These are phyloP conservation scores for Stylosanthes scabra DNA, from an alignment of 331 rosid genomes.

Conservation along the genomic window DNA sequence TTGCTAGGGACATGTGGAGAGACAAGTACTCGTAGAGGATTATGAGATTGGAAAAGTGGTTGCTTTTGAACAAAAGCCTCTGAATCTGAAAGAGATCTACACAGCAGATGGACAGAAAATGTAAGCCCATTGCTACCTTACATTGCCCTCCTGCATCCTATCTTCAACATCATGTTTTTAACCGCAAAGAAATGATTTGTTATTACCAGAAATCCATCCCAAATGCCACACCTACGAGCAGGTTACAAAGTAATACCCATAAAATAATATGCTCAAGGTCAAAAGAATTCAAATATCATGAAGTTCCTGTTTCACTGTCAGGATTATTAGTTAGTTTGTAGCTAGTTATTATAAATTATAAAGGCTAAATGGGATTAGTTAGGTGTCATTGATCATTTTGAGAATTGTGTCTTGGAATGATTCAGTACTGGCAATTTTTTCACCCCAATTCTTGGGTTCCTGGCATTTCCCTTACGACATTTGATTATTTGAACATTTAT, in stretches of 20 bases:
- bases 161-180: neutral
- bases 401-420: too few species aligned
- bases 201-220: constrained; percentile 1
- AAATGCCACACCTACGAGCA: constrained; percentile 25
- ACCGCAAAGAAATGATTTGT: neutral
- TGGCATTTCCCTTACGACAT: too few species aligned
- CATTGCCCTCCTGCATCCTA: constrained; percentile 9
- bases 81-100: constrained; percentile 81
- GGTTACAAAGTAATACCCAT: constrained; percentile 7
- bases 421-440: too few species aligned
- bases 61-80: constrained; percentile 75
- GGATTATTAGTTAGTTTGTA: too few species aligned
- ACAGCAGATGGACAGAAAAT: constrained; percentile 68
- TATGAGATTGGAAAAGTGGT: constrained; percentile 77
- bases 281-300: neutral
- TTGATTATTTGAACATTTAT: too few species aligned
- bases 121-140: constrained; percentile 55
- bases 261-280: neutral
- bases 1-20: constrained; percentile 80
- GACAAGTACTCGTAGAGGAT: constrained; percentile 81
- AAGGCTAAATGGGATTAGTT: too few species aligned
- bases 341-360: too few species aligned
- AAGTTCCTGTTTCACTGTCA: neutral
- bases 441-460: too few species aligned
- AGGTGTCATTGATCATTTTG: too few species aligned